Conservation (phyloP, 2,329 filamentous ascomycete genomes). For the Zasmidium angulare region DNA sequence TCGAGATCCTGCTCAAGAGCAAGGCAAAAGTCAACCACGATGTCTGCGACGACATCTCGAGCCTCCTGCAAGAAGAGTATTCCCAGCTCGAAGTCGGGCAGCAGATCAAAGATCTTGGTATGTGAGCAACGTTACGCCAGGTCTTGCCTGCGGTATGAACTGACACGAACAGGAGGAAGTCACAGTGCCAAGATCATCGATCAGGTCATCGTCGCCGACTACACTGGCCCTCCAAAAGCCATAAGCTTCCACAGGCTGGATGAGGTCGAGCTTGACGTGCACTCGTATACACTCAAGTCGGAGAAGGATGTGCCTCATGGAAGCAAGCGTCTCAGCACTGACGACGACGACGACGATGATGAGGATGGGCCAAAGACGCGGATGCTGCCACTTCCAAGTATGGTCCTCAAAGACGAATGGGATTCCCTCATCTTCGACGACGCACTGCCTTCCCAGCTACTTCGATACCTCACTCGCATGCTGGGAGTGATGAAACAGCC, state of each 20-base stretch:
- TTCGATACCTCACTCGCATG: slow-evolving; percentile 41
- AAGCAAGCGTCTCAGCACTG: too few relatives aligned
- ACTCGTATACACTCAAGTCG: slow-evolving; percentile 42
- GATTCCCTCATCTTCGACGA: slow-evolving; percentile 48
- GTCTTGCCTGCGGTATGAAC: too few relatives aligned
- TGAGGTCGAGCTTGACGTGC: slow-evolving; percentile 42
- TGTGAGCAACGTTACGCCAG: not conserved
- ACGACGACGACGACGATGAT: slow-evolving; percentile 25
- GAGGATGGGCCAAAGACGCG: slow-evolving; percentile 35
- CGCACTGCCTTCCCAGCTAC: slow-evolving; percentile 41
- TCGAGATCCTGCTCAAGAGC: slow-evolving; percentile 40
- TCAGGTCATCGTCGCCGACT: slow-evolving; percentile 41
- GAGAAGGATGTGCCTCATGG: slow-evolving; percentile 22
- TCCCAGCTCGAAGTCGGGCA: slow-evolving; percentile 16
- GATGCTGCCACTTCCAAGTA: slow-evolving; percentile 39
- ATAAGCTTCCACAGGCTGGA: slow-evolving; percentile 30
- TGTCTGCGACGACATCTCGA: slow-evolving; percentile 31
- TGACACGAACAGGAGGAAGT: not conserved
- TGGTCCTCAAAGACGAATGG: slow-evolving; percentile 44
- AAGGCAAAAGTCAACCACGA: not conserved
- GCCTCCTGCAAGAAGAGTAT: slow-evolving; percentile 30
- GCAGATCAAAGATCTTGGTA: slow-evolving; percentile 2
- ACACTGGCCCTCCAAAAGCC: slow-evolving; percentile 30
- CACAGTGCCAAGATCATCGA: slow-evolving; percentile 33
- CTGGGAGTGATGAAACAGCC: slow-evolving; percentile 36